Base-by-base conservation (phyloP, 139 green algal species). In the Ettlia oleoabundans region DNA sequence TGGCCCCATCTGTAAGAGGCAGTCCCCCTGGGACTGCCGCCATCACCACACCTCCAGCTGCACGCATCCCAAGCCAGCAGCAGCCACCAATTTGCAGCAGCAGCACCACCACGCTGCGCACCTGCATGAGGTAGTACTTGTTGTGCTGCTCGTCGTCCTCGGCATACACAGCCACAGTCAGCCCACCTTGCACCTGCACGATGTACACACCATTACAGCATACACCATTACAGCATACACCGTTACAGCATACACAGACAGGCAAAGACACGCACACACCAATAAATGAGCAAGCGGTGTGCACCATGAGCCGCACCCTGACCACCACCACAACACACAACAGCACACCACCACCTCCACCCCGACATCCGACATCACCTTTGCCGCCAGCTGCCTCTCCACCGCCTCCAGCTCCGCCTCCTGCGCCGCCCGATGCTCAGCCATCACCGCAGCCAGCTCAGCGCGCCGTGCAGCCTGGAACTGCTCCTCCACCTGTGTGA, bases 101-200 rank as follows among this genome's bases (percentile, higher is more conserved):
- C 10, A 10, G 15, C 47, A 10, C 47, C 47, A 58, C 10, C 47
- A 10, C 47, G 30, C 18, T 22, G 4, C 3, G 9, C 15, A 33
- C 42, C 26, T 21, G 33, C 32, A 78, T 18, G 1, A 78, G 71
- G 47, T 63, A 78, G 47, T 65, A 78, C 13, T 65, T 33, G 71
- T 78, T 78, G n/a, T 10, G 0, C 26, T n/a, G 5, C 28, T 65
- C 26, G 71, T 78, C 71, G 19, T 78, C 71, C 21, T 47, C 71
- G 47, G 30, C 71, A 33, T 78, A 78, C 71, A 78, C 71, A 1
- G 71, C 71, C 19, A 78, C 26, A 53, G 37, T 78, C 10, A 65
- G 18, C 26, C 71, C 71, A 0, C 4, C 18, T 4, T 13, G 3
- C 71, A 78, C 71, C 71, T 65, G 71, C 47, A 32, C 7, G 43